Conservation (phyloP, 2,329 filamentous ascomycete genomes). For the Paecilomyces niveus region DNA sequence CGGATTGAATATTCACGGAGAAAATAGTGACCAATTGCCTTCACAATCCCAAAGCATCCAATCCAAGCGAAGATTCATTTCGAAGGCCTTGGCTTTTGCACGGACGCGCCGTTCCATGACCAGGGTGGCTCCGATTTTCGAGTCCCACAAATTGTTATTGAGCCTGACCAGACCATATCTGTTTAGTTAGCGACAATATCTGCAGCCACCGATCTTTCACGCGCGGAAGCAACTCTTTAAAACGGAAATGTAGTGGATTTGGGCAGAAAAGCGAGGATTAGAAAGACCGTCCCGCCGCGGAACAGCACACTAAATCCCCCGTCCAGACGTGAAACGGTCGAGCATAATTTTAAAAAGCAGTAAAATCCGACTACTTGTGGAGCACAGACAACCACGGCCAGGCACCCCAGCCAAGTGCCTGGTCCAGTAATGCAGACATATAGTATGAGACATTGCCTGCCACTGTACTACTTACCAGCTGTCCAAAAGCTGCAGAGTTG, state of each 20-base stretch:
- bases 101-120: neutral
- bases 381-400: neutral
- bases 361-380: neutral
- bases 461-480: too few relatives aligned
- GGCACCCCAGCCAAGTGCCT: neutral
- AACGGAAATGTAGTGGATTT: neutral
- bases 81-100: neutral
- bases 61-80: neutral
- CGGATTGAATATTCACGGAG: neutral
- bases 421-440: neutral
- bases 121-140: neutral
- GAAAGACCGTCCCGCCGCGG: neutral
- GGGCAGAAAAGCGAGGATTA: too few relatives aligned
- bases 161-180: neutral
- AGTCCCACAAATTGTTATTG: neutral
- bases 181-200: neutral
- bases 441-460: too few relatives aligned
- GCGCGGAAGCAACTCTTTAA: neutral
- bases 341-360: neutral
- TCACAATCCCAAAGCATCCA: neutral
- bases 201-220: neutral
- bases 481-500: too few relatives aligned
- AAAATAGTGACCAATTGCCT: neutral
- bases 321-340: neutral
- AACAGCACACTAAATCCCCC: neutral